Evolutionary conservation across 2,329 filamentous ascomycete genomes (phyloP).

Genomic region (Elsinoe ampelina): DNA sequence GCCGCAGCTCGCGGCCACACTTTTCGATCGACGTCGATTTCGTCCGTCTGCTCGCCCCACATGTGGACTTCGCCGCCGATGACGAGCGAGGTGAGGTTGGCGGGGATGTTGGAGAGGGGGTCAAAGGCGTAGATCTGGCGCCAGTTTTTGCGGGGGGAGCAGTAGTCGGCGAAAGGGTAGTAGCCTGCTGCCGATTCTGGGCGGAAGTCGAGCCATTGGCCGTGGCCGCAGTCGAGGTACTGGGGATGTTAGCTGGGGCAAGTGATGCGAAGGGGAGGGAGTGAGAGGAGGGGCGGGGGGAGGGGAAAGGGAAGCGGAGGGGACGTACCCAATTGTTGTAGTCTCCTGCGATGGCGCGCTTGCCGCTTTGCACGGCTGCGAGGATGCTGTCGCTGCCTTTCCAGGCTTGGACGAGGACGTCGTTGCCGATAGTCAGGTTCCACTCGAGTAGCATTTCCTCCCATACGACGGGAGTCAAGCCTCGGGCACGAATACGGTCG

Average conservation of each 20-base stretch:
- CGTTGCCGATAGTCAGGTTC: slow-evolving; percentile 61
- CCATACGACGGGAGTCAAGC: slow-evolving; percentile 71
- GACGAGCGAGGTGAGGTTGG: slow-evolving; percentile 55
- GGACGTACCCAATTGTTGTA: slow-evolving; percentile 64
- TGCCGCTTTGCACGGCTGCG: slow-evolving; percentile 51
- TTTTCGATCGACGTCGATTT: slow-evolving; percentile 62
- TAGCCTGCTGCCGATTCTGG: slow-evolving; percentile 42
- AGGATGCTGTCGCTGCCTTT: slow-evolving; percentile 54
- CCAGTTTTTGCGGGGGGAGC: slow-evolving; percentile 72
- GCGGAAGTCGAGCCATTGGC: slow-evolving; percentile 66
- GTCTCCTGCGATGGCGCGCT: slow-evolving; percentile 65
- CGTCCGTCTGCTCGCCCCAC: slow-evolving; percentile 72
- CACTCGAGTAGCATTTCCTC: slow-evolving; percentile 76
- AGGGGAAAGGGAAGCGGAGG: background rate
- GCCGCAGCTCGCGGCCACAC: slow-evolving; percentile 70
- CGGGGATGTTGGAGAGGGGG: slow-evolving; percentile 55
- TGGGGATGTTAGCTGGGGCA: slow-evolving; percentile 24
- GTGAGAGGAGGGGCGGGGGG: background rate
- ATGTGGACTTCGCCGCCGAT: slow-evolving; percentile 73
- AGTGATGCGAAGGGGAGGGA: too few relatives aligned
- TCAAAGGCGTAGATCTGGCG: slow-evolving; percentile 71
- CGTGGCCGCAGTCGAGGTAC: slow-evolving; percentile 78
- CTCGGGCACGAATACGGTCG: slow-evolving; percentile 51
- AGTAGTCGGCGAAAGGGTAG: slow-evolving; percentile 75
- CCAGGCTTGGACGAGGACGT: slow-evolving; percentile 75